Base-by-base conservation (phyloP, 352 stramenopile genomes). In the Phytophthora boehmeriae region DNA sequence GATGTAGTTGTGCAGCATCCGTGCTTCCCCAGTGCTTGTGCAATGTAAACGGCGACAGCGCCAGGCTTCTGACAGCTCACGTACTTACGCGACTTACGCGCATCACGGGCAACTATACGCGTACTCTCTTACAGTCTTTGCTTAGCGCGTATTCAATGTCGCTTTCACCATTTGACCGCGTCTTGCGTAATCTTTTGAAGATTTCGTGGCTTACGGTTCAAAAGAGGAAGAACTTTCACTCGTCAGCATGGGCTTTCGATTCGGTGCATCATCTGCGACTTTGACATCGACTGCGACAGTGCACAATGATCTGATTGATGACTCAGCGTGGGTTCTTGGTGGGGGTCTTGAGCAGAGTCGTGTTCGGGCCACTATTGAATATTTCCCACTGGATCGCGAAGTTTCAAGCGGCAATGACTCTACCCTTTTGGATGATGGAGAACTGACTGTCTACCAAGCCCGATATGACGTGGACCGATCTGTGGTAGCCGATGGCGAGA, bases 141-240 rank as follows among this genome's bases (percentile, higher is more conserved):
- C 75, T 95, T 6, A 71, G 66, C 19, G 52, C 71, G 5, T 95
- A 95, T 64, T 76, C 68, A 13, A 88, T 92, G 69, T 91, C 85
- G 32, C 61, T 93, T 0, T 88, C 78, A 22, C 42, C 64, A 0
- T 66, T 83, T 8, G 87, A 95, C 60, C 72, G 83, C 10, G 52
- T 75, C 23, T 36, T 94, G 20, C 78, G 85, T 13, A 57, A 74
- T 1, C 27, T 92, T 72, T 92, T 4, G 62, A 87, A n/a, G 66
- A 77, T 0, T 88, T 92, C 41, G 81, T 89, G 30, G 55, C 65
- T 1, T 56, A 75, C 5, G 69, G 57, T 0, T 65, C 66, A 16
- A 66, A 89, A 16, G 54, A 72, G 16, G 70, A 80, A 0, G 63
- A 79, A 19, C 67, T 90, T 28, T 77, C 71, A 16, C 55, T 80